Percentiles rank a stretch among this genome's conserved stretches.
Conservation (phyloP, 2,329 filamentous ascomycete genomes). For the Atkinsonella hypoxylon region DNA sequence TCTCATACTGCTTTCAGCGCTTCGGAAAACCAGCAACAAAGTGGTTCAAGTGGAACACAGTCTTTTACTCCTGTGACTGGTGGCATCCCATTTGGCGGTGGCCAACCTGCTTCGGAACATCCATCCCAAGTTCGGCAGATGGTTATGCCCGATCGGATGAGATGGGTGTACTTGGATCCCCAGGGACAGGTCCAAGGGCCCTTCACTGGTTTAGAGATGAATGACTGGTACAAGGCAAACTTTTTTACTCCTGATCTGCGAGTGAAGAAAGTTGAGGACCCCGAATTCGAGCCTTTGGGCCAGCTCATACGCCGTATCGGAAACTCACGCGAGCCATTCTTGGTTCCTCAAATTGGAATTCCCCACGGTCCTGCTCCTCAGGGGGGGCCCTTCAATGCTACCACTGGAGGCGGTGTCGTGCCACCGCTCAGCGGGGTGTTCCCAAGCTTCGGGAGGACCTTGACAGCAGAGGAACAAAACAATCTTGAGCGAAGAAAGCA, state of each 20-base stretch:
- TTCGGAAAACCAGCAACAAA: conserved; percentile 24
- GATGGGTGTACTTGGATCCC: conserved; percentile 96
- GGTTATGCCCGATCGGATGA: conserved; percentile 98
- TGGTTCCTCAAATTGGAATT: conserved; percentile 94
- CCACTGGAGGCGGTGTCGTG: conserved; percentile 50
- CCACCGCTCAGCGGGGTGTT: conserved; percentile 90
- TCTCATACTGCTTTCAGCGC: conserved; percentile 25
- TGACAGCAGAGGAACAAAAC: conserved; percentile 97
- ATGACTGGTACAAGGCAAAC: conserved; percentile 98
- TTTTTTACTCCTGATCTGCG: conserved; percentile 93
- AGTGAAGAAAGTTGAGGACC: conserved; percentile 89
- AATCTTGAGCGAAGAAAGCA: conserved; percentile 93
- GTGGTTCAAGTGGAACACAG: conserved; percentile 20
- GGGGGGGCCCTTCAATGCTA: conserved; percentile 35
- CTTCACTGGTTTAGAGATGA: conserved; percentile 96
- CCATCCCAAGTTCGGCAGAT: conserved; percentile 70
- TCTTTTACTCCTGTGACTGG: conserved; percentile 25
- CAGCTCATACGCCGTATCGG: conserved; percentile 92
- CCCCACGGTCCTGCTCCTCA: conserved; percentile 65
- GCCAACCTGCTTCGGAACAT: conserved; percentile 34
- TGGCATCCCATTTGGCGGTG: conserved; percentile 23
- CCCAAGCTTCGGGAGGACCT: conserved; percentile 88
- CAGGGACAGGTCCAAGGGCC: conserved; percentile 87
- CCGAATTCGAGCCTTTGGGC: conserved; percentile 87
- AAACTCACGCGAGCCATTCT: conserved; percentile 92